Conservation (phyloP, 164 flowering plant genomes). For the Magnolia kwangsiensis region DNA sequence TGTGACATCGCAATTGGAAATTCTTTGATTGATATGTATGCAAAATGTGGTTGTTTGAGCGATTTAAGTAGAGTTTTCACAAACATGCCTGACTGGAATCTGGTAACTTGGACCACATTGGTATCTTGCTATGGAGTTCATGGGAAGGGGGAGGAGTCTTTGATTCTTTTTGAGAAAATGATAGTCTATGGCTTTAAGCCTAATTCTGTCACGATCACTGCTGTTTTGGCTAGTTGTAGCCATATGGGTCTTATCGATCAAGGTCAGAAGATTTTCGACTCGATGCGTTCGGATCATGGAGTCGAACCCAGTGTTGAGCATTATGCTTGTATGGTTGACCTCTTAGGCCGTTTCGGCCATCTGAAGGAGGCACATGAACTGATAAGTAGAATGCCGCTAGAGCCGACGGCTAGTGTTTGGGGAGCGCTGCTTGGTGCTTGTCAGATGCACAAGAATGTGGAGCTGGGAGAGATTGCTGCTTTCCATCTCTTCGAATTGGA, state of each 20-base stretch:
- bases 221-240: slow-evolving; percentile 53
- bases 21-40: slow-evolving; percentile 71
- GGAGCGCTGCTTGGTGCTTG: slow-evolving; percentile 63
- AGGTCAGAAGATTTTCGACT: slow-evolving; percentile 41
- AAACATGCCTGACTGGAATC: slow-evolving; percentile 27
- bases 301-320: slow-evolving; percentile 43
- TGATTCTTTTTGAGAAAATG: slow-evolving; percentile 46
- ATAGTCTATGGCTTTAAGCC: slow-evolving; percentile 33
- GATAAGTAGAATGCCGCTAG: slow-evolving; percentile 29
- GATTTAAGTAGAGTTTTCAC: slow-evolving; percentile 22
- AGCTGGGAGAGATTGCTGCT: slow-evolving; percentile 58
- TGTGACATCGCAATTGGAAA: slow-evolving; percentile 41
- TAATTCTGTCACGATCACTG: slow-evolving; percentile 46
- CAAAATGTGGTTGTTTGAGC: slow-evolving; percentile 37
- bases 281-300: slow-evolving; percentile 33
- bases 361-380: slow-evolving; percentile 45
- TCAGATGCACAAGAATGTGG: slow-evolving; percentile 44
- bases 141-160: slow-evolving; percentile 51
- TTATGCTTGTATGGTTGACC: slow-evolving; percentile 63
- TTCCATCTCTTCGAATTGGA: slow-evolving; percentile 52
- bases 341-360: slow-evolving; percentile 49
- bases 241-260: slow-evolving; percentile 49
- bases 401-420: slow-evolving; percentile 48
- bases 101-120: slow-evolving; percentile 61
- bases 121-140: slow-evolving; percentile 55